These are phyloP conservation scores for Lotus japonicus DNA, from an alignment of 306 rosid genomes.

Conservation along the genomic window DNA sequence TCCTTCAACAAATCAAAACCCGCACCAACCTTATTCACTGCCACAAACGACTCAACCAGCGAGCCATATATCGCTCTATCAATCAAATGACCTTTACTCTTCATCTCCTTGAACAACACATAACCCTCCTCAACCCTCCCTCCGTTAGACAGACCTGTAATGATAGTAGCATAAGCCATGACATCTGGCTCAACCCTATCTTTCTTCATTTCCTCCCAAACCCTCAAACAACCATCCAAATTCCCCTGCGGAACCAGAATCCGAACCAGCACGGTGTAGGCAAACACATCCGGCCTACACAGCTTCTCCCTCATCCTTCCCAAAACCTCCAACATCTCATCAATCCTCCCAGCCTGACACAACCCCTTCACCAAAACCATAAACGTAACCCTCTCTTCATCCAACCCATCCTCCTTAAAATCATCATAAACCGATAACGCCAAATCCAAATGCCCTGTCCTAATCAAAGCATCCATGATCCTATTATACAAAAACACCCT, in stretches of 20 bases:
- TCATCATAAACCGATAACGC: conserved; percentile 62
- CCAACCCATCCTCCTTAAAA: conserved; percentile 53
- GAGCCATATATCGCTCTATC: conserved; percentile 69
- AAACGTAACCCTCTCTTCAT: conserved; percentile 70
- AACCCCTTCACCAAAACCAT: conserved; percentile 77
- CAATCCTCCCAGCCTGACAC: conserved; percentile 56
- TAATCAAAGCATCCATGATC: conserved; percentile 69
- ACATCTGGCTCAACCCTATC: conserved; percentile 56
- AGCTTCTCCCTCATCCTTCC: conserved; percentile 53
- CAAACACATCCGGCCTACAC: conserved; percentile 84
- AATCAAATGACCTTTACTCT: conserved; percentile 57
- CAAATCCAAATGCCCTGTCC: conserved; percentile 50
- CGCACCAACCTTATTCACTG: conserved; percentile 38
- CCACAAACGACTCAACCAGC: conserved; percentile 66
- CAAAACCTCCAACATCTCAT: conserved; percentile 58
- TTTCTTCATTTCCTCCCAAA: conserved; percentile 79
- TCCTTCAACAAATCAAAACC: conserved; percentile 74
- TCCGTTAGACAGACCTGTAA: conserved; percentile 47
- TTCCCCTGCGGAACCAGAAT: conserved; percentile 48
- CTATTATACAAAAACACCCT: conserved; percentile 72
- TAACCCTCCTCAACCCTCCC: conserved; percentile 58
- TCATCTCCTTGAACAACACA: conserved; percentile 74
- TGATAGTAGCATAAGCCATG: conserved; percentile 70
- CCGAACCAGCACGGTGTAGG: conserved; percentile 61
- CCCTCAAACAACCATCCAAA: conserved; percentile 59